Evolutionary conservation across 495 filamentous ascomycete genomes (phyloP), one percentile per base, ranked within the genome.

Genomic region (Trypethelium eluteriae): DNA sequence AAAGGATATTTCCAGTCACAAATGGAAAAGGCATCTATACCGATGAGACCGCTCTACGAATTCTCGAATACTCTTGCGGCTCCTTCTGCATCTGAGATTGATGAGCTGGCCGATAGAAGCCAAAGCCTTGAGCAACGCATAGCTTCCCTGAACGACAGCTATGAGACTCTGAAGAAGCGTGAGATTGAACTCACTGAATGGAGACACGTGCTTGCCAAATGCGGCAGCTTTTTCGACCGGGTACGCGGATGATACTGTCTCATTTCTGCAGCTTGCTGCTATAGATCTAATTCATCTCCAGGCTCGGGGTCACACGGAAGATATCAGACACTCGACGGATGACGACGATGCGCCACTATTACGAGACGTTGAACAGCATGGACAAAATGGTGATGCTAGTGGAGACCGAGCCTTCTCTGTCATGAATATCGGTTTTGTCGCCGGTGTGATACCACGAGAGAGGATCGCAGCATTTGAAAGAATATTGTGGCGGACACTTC

Each of bases 341-440:
- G 86, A 96, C 67, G 88, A 91, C 72, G 92, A 94, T 69, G 77
- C 75, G 12, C 77, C 77, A 7, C 74, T 79, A 35, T 70, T 79
- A 14, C 75, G 73, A 4, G 76, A 79, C 64, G 87, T 97, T 66
- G 93, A 97, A 76, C 90, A 94, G 71, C 84, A 91, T 74, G 73
- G 84, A 64, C 79, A 84, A 67, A 90, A 91, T 72, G 86, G 87
- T 49, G 88, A 93, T 69, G 81, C 84, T 66, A 84, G 85, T 62
- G 90, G 79, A 38, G 84, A 92, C 73, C 89, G 90, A 71, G 92
- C 91, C 53, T 93, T 97, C 75, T 91, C 90, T 7, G 89, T 91
- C 61, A 95, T 96, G 91, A 96, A 96, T 76, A 98, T 99, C 71
- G 95, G 95, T n/a, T 98, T 99, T 70, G 94, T 99, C n/a, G 88